Base-by-base conservation (phyloP, 2,329 filamentous ascomycete species). In the Phialophora tarda region DNA sequence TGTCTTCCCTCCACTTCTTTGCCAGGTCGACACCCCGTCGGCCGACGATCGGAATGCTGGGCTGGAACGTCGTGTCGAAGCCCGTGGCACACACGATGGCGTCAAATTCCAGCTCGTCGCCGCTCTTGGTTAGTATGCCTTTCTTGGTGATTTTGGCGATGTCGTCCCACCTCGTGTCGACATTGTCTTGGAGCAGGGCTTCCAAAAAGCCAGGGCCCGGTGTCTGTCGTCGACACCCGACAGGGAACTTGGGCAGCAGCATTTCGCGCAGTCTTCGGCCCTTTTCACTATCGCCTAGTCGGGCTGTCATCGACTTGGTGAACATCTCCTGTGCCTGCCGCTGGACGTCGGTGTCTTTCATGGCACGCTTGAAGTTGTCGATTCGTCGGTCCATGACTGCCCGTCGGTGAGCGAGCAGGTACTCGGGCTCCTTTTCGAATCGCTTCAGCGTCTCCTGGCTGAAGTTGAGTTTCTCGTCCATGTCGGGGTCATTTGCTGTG, bases 161-260 rank as follows among this genome's bases (percentile, higher is more conserved):
- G 3, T 38, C 41, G n/a, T 38, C 34, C 32, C n/a, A 47, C 7
- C 38, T 38, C 11, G 30, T 14, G 11, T 68, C 59, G 26, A 73
- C 72, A 48, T 75, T 75, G 10, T 69, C 63, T 68, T 67, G 50
- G 4, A 63, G 48, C 7, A 67, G 47, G 68, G 71, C 17, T 59
- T 67, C 44, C 44, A 64, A 7, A 14, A 82, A 2, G 82, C 83
- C 0, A 82, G 83, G n/a, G 82, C 58, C 83, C 1, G 83, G 83
- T 0, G 83, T 83, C 23, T 82, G 69, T 0, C 83, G 76, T 14
- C 82, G 75, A 62, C 82, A 84, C 0, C 82, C 82, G n/a, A 41
- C 23, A 4, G 54, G 54, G 21, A 57, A 70, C 44, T 69, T 54
- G 12, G 71, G 66, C 7, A 74, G 63, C 8, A 65, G 56, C 57